A percentile compares a stretch with the other conserved stretches of the same genome.
Evolutionary conservation across 306 rosid species (phyloP).

Genomic region (Quercus wislizeni): DNA sequence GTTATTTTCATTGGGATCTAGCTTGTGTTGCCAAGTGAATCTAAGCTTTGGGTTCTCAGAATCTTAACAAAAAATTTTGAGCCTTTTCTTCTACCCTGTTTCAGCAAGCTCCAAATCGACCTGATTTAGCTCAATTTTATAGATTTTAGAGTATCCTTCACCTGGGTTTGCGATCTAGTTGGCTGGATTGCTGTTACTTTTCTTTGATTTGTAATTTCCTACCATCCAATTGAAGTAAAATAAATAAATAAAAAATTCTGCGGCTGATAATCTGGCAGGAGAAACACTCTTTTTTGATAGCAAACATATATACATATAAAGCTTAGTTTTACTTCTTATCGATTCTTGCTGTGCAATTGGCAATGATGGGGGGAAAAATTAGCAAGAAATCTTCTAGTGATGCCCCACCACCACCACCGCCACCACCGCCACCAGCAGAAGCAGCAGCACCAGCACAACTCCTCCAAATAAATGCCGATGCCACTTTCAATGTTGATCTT

Average conservation of each 20-base stretch:
- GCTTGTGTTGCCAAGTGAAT: background rate
- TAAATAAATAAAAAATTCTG: background rate
- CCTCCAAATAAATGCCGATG: conserved; percentile 37
- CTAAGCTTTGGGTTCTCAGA: conserved; percentile 13
- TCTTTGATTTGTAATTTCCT: background rate
- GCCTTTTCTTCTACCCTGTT: background rate
- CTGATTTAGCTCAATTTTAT: no score
- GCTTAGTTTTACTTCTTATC: background rate
- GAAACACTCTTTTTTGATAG: background rate
- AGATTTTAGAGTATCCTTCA: no score
- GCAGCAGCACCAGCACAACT: background rate
- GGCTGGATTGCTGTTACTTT: background rate
- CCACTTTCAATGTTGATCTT: conserved; percentile 49
- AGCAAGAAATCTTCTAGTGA: conserved; percentile 42
- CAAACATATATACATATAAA: background rate
- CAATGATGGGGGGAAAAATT: conserved; percentile 69
- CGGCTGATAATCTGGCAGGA: background rate
- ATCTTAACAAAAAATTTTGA: background rate
- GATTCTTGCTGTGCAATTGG: conserved; percentile 7
- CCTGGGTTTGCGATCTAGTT: background rate
- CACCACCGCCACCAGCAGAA: fast-evolving
- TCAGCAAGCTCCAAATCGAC: background rate
- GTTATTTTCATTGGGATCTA: background rate
- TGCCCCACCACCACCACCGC: conserved; percentile 11
- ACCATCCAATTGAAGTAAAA: background rate